Evolutionary conservation across 2,329 filamentous ascomycete species (phyloP).

Genomic region (Claviceps paspali): DNA sequence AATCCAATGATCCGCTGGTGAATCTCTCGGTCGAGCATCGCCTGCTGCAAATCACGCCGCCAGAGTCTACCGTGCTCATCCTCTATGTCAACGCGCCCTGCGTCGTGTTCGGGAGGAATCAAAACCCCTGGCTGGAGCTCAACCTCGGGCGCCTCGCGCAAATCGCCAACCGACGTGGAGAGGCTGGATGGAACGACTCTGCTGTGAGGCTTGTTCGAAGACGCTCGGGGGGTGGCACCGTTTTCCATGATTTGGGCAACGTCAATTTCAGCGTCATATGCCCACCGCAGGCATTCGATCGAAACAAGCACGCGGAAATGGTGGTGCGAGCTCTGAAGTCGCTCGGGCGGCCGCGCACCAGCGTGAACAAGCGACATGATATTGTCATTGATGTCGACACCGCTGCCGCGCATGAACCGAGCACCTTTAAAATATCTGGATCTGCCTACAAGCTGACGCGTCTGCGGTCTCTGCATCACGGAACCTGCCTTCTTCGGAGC

Average conservation of each 20-base stretch:
- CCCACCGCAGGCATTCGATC: conserved; percentile 59
- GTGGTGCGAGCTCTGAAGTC: conserved; percentile 64
- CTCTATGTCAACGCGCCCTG: conserved; percentile 80
- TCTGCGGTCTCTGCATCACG: conserved; percentile 73
- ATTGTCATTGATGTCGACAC: conserved; percentile 54
- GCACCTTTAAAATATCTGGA: conserved; percentile 68
- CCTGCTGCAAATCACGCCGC: conserved; percentile 59
- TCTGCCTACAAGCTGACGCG: conserved; percentile 90
- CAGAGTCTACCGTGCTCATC: conserved; percentile 64
- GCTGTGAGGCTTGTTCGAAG: conserved; percentile 56
- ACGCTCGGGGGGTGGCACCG: conserved; percentile 76
- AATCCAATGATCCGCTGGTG: conserved; percentile 58
- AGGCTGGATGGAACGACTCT: conserved; percentile 12
- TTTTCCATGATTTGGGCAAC: conserved; percentile 88
- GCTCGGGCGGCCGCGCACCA: conserved; percentile 41
- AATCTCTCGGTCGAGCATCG: conserved; percentile 93
- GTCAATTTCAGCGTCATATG: conserved; percentile 90
- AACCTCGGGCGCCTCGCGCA: conserved; percentile 48
- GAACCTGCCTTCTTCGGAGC: conserved; percentile 70
- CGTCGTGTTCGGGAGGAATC: conserved; percentile 85
- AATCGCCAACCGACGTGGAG: conserved; percentile 10
- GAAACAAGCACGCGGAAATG: conserved; percentile 83
- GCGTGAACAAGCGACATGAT: conserved; percentile 84
- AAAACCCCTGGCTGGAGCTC: conserved; percentile 93
- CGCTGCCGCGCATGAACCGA: conserved; percentile 4